Evolutionary conservation across 2,329 filamentous ascomycete genomes (phyloP).

Genomic region (Beauveria sp.): DNA sequence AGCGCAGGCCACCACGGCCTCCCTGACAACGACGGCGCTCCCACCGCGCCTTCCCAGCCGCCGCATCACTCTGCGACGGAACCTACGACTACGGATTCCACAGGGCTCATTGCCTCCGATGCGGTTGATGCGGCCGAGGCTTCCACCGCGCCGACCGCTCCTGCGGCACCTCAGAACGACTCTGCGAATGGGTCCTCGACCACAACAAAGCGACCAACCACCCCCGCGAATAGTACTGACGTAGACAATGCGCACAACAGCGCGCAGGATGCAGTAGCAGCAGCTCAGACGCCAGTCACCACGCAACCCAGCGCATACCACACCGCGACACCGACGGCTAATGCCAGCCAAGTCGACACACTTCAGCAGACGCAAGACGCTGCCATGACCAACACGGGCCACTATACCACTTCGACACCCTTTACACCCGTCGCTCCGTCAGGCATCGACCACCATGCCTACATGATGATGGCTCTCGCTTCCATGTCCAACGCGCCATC

Average conservation of each 20-base stretch:
- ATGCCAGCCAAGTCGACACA: slow-evolving; percentile 11
- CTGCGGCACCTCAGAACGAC: neutral
- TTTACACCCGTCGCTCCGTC: slow-evolving; percentile 26
- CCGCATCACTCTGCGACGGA: slow-evolving; percentile 15
- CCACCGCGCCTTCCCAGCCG: slow-evolving; percentile 3
- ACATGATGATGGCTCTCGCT: slow-evolving; percentile 39
- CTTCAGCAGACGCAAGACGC: slow-evolving; percentile 10
- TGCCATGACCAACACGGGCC: slow-evolving; percentile 17
- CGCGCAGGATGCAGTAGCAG: neutral
- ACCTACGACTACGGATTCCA: slow-evolving; percentile 11
- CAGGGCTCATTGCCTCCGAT: slow-evolving; percentile 10
- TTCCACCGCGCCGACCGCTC: neutral
- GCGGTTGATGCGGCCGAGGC: slow-evolving; percentile 1
- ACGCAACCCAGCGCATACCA: neutral
- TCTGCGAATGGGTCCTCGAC: neutral
- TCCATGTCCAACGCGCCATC: slow-evolving; percentile 28
- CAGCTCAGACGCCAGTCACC: neutral
- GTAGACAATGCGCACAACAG: neutral
- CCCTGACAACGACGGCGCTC: slow-evolving; percentile 7
- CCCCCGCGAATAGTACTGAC: neutral
- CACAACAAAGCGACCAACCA: neutral
- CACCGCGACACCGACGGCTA: neutral
- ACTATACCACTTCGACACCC: slow-evolving; percentile 25
- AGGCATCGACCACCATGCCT: slow-evolving; percentile 30
- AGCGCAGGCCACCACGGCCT: slow-evolving; percentile 25